Evolutionary conservation across 176 grass and related monocot genomes (phyloP).

Genomic region (Pharus latifolius): DNA sequence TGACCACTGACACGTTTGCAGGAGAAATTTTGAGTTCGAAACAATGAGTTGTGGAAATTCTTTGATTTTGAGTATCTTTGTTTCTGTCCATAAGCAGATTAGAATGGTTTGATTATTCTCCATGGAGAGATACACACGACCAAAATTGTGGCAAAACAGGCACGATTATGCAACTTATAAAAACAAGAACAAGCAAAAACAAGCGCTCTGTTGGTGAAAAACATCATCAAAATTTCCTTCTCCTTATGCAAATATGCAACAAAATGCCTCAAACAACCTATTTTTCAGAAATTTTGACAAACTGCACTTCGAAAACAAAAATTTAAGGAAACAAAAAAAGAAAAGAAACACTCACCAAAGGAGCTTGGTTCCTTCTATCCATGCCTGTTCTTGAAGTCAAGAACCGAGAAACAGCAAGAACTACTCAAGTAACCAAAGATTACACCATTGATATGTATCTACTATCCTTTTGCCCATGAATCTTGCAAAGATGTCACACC

Average conservation of each 20-base stretch:
- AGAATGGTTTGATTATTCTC: neutral
- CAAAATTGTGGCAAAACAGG: neutral
- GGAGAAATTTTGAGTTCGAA: neutral
- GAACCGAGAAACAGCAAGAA: constrained; percentile 11
- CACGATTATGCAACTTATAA: neutral
- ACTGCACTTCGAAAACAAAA: too few relatives aligned
- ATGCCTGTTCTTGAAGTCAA: constrained; percentile 25
- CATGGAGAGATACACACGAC: neutral
- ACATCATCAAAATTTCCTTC: too few relatives aligned
- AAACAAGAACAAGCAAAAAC: neutral
- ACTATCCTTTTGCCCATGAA: neutral
- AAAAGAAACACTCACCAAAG: constrained; percentile 34
- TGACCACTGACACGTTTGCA: neutral
- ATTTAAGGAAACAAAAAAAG: neutral
- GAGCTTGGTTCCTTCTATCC: constrained; percentile 52
- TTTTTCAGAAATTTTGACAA: too few relatives aligned
- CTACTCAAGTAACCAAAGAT: neutral
- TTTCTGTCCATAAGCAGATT: neutral
- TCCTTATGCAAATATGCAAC: neutral
- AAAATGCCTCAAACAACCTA: too few relatives aligned
- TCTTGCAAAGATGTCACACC: neutral
- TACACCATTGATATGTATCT: neutral
- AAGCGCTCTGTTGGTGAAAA: too few relatives aligned
- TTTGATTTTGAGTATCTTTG: too few relatives aligned
- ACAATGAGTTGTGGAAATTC: neutral